Evolutionary conservation across 164 flowering plant genomes (phyloP).

Genomic region (Magnolia changhungtana): DNA sequence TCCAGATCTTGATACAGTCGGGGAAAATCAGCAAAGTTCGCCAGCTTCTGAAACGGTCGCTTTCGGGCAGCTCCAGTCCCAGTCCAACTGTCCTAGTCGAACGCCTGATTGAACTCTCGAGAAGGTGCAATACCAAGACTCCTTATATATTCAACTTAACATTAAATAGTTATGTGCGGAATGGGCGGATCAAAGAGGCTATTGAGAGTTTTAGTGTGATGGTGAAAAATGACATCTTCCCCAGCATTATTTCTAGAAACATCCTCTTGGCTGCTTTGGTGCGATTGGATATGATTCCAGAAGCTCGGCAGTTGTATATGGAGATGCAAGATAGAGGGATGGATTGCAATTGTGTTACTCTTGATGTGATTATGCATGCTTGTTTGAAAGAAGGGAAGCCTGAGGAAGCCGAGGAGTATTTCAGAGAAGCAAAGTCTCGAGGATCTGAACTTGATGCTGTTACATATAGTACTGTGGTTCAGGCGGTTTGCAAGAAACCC

Average conservation of each 20-base stretch:
- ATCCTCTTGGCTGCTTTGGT: conserved; percentile 40
- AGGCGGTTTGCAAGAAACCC: conserved; percentile 45
- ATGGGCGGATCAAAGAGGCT: conserved; percentile 38
- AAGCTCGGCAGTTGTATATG: conserved; percentile 33
- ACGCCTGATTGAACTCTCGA: conserved; percentile 28
- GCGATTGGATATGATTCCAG: conserved; percentile 28
- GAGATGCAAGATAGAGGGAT: conserved; percentile 39
- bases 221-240: conserved; percentile 32
- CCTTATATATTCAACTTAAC: conserved; percentile 37
- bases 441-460: conserved; percentile 43
- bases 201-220: conserved; percentile 38
- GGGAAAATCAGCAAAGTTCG: conserved; percentile 7
- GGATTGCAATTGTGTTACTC: conserved; percentile 35
- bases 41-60: conserved; percentile 27
- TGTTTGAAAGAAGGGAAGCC: conserved; percentile 49
- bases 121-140: conserved; percentile 32
- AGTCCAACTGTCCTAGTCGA: conserved; percentile 25
- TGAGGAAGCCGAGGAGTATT: conserved; percentile 46
- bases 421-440: conserved; percentile 40
- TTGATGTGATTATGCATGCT: conserved; percentile 48
- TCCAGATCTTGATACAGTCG: conserved; percentile 44
- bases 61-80: conserved; percentile 27
- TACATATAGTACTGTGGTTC: conserved; percentile 38
- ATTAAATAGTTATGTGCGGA: conserved; percentile 42
- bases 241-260: conserved; percentile 27